Evolutionary conservation across 139 green algal species (phyloP).

Genomic region (Ettlia oleoabundans): DNA sequence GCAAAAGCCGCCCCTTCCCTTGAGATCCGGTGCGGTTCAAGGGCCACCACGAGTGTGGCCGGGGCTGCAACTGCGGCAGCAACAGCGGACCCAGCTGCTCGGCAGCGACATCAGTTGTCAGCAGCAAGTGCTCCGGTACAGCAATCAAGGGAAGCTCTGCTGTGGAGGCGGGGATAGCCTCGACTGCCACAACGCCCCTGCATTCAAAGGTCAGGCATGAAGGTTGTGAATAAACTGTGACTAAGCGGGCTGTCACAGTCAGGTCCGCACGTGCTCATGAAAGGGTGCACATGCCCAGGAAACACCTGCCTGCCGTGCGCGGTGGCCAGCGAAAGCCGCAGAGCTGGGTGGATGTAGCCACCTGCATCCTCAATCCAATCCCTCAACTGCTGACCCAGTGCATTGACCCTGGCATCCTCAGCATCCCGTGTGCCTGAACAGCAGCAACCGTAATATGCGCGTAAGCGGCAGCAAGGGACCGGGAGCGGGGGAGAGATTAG

Average conservation of each 20-base stretch:
- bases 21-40: too few species aligned
- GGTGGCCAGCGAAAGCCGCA: conserved; percentile 7
- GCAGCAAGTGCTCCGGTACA: conserved; percentile 12
- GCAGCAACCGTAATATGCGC: too few species aligned
- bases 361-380: conserved; percentile 9
- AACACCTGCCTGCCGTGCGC: not conserved
- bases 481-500: too few species aligned
- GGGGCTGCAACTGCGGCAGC: not conserved
- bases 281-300: not conserved
- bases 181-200: not conserved
- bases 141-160: not conserved
- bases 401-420: not conserved
- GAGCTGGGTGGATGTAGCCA: not conserved
- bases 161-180: not conserved
- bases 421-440: too few species aligned
- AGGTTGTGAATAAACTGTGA: too few species aligned
- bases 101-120: not conserved
- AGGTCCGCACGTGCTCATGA: not conserved
- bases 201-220: not conserved
- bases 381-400: not conserved
- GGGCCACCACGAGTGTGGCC: not conserved
- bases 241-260: not conserved
- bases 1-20: not conserved
- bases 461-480: too few species aligned
- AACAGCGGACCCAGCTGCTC: not conserved